phyloP scores from a whole-genome alignment of 352 stramenopile species.

The Phytophthora pisi region DNA sequence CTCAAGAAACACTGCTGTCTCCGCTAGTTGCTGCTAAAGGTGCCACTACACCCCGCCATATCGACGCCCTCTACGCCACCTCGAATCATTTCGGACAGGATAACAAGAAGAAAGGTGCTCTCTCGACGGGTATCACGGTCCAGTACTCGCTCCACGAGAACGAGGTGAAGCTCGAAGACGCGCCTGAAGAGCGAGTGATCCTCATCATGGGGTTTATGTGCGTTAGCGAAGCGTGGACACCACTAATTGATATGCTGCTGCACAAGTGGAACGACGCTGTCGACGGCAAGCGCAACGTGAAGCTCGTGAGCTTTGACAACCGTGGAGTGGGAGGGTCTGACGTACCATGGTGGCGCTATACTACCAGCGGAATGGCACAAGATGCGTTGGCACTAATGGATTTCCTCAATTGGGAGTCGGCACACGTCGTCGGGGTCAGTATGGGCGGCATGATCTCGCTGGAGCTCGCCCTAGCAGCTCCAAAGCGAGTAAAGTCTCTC shows the following conservation, averaged over 20 bases:
- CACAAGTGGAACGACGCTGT: conserved; percentile 29
- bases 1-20: conserved; percentile 2
- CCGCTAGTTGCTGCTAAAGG: conserved; percentile 34
- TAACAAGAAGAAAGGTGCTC: conserved; percentile 16
- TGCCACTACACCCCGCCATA: conserved; percentile 38
- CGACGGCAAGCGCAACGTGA: conserved; percentile 27
- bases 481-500: conserved; percentile 48
- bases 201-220: conserved; percentile 61
- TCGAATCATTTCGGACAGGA: conserved; percentile 30
- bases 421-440: conserved; percentile 47
- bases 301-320: conserved; percentile 68
- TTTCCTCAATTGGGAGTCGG: conserved; percentile 45
- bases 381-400: conserved; percentile 60
- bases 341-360: conserved; percentile 59
- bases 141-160: conserved; percentile 53
- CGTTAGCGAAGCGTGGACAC: conserved; percentile 49
- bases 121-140: conserved; percentile 48
- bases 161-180: conserved; percentile 14
- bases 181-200: conserved; percentile 34
- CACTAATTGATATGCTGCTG: conserved; percentile 39
- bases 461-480: conserved; percentile 50
- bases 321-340: conserved; percentile 57
- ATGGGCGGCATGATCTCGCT: conserved; percentile 63
- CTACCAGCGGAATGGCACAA: conserved; percentile 60
- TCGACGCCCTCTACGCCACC: conserved; percentile 46